A percentile compares a stretch with the other conserved stretches of the same genome.
These are phyloP conservation scores for Coniochaeta sp. DNA, from an alignment of 2,329 filamentous ascomycete species.

Conservation along the genomic window DNA sequence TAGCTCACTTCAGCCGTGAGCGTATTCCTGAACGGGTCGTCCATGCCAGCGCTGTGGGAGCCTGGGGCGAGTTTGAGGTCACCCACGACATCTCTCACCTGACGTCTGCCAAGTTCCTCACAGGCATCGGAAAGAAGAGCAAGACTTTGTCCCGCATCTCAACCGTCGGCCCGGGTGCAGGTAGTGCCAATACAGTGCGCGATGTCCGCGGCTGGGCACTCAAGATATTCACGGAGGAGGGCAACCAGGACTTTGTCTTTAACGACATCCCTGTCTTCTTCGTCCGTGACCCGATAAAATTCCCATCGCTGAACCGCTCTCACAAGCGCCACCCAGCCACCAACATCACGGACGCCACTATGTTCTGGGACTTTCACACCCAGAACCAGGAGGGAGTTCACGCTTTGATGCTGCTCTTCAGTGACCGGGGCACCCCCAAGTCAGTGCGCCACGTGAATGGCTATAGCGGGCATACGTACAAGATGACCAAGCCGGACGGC, in stretches of 20 bases:
- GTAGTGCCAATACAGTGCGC: constrained; percentile 44
- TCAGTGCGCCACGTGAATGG: constrained; percentile 37
- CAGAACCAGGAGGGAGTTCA: constrained; percentile 42
- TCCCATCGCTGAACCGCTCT: constrained; percentile 35
- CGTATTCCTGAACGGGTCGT: constrained; percentile 13
- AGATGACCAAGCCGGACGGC: constrained; percentile 30
- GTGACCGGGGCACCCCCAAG: constrained; percentile 37
- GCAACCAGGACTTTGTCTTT: constrained; percentile 49
- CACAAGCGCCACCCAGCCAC: constrained; percentile 36
- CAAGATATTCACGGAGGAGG: constrained; percentile 57
- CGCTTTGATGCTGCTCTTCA: constrained; percentile 42
- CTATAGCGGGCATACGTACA: constrained; percentile 41
- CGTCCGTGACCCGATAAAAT: constrained; percentile 36
- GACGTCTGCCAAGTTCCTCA: constrained; percentile 46
- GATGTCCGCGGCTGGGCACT: constrained; percentile 59
- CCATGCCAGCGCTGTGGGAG: constrained; percentile 28
- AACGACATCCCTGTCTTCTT: constrained; percentile 9
- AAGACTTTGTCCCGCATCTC: constrained; percentile 49
- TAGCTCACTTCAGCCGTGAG: not conserved
- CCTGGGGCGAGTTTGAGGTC: constrained; percentile 53
- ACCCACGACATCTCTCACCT: constrained; percentile 49
- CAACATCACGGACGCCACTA: constrained; percentile 33
- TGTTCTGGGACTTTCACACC: constrained; percentile 31
- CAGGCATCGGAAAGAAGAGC: constrained; percentile 43
- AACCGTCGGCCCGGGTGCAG: constrained; percentile 20